Percentiles rank a stretch among this genome's conserved stretches.
Evolutionary conservation across 768 basidiomycete genomes (phyloP).

Genomic region (Boletus reticuloceps): DNA sequence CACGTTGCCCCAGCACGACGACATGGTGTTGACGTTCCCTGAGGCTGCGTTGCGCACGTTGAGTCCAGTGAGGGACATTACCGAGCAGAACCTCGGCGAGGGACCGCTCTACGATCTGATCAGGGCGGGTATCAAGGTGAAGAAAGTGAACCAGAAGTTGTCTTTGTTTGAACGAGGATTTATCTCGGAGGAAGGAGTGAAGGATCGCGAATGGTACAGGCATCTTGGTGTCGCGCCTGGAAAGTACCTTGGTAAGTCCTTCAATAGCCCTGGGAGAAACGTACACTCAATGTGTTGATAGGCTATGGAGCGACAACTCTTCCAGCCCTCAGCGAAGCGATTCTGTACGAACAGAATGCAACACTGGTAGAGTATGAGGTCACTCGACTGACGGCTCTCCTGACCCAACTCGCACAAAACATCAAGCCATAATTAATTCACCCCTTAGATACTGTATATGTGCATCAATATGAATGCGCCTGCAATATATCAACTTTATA

Average conservation of each 20-base stretch:
- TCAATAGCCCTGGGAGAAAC: not conserved
- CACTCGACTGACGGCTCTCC: constrained; percentile 47
- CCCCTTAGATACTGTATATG: not conserved
- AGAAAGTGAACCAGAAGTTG: constrained; percentile 63
- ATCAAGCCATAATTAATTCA: constrained; percentile 13
- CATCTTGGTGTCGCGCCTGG: constrained; percentile 87
- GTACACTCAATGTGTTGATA: constrained; percentile 22
- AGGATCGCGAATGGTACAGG: constrained; percentile 81
- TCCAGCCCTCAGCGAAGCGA: constrained; percentile 75
- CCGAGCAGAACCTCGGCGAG: constrained; percentile 7
- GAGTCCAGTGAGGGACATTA: not conserved
- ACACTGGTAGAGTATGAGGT: constrained; percentile 62
- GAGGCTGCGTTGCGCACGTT: not conserved
- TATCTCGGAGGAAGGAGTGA: constrained; percentile 73
- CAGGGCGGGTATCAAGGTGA: constrained; percentile 57
- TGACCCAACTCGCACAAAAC: constrained; percentile 49
- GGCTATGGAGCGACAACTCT: constrained; percentile 85
- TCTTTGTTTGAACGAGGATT: constrained; percentile 75
- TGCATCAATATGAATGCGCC: not conserved
- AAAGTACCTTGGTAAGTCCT: constrained; percentile 67
- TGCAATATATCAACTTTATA: too few relatives aligned
- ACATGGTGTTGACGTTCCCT: constrained; percentile 1
- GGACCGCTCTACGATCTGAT: constrained; percentile 45
- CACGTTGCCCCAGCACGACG: not conserved
- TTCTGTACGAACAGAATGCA: constrained; percentile 64